Percentiles rank a stretch among this genome's conserved stretches.
Evolutionary conservation across 2,329 filamentous ascomycete species (phyloP).

Genomic region (Golovinomyces cichoracearum): DNA sequence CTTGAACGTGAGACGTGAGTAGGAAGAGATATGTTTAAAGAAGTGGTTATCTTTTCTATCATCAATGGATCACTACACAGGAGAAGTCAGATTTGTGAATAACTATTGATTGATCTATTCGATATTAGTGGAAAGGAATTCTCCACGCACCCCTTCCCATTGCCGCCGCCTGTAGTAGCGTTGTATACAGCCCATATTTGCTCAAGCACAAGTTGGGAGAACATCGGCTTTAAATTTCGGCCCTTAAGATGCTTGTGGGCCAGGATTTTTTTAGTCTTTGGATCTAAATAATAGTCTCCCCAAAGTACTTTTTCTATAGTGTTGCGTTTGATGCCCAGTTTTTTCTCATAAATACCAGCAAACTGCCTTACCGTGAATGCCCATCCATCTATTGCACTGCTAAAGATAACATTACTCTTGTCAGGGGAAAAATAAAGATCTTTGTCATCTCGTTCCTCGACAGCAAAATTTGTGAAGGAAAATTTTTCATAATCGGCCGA

Average conservation of each 20-base stretch:
- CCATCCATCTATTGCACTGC: conserved; percentile 96
- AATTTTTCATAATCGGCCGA: conserved; percentile 24
- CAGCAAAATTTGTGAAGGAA: conserved; percentile 35
- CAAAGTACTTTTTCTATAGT: conserved; percentile 81
- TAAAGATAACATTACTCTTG: conserved; percentile 97
- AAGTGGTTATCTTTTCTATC: conserved; percentile 87
- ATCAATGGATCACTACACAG: conserved; percentile 42
- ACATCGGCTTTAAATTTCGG: conserved; percentile 76
- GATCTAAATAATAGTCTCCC: conserved; percentile 90
- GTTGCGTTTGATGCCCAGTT: conserved; percentile 75
- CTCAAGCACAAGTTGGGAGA: conserved; percentile 85
- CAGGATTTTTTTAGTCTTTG: conserved; percentile 85
- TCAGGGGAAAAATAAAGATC: conserved; percentile 96
- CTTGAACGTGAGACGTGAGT: conserved; percentile 62
- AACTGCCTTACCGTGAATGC: conserved; percentile 93
- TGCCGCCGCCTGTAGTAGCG: conserved; percentile 59
- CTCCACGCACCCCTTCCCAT: conserved; percentile 46
- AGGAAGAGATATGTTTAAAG: conserved; percentile 57
- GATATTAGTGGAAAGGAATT: conserved; percentile 12
- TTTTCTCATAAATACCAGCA: conserved; percentile 79
- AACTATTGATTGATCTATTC: not conserved
- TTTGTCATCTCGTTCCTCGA: conserved; percentile 80
- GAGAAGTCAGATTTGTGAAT: not conserved
- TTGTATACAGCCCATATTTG: conserved; percentile 92
- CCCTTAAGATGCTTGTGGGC: conserved; percentile 83